Percentiles rank a stretch among this genome's conserved stretches.
phyloP scores from a whole-genome alignment of 2,329 filamentous ascomycete genomes.

The Dactylellina drechsleri region DNA sequence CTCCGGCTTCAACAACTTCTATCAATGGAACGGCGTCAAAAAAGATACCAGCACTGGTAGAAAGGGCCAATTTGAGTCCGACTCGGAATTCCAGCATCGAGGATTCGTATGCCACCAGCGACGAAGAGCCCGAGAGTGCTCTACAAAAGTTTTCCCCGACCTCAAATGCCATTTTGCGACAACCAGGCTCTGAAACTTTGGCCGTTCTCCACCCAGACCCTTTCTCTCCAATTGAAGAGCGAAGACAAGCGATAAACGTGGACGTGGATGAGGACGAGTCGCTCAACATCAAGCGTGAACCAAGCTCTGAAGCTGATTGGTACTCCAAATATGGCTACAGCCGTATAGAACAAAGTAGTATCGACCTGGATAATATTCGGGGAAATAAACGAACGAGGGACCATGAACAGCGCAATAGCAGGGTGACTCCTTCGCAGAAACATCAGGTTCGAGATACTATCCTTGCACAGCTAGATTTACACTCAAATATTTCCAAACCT shows the following conservation, averaged over 20 bases:
- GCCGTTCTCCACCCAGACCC: constrained; percentile 33
- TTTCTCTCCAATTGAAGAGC: constrained; percentile 15
- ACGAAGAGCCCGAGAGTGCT: constrained; percentile 45
- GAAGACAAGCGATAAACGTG: not conserved
- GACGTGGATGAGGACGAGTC: not conserved
- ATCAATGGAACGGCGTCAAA: not conserved
- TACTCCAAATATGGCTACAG: constrained; percentile 48
- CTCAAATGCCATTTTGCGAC: constrained; percentile 33
- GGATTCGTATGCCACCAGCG: constrained; percentile 18
- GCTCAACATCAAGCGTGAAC: constrained; percentile 25
- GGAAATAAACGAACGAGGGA: not conserved
- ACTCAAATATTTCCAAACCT: not conserved
- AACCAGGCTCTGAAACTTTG: constrained; percentile 37
- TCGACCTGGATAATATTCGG: constrained; percentile 41
- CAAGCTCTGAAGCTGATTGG: constrained; percentile 25
- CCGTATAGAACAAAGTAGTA: constrained; percentile 23
- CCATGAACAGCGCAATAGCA: no score
- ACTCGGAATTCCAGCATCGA: not conserved
- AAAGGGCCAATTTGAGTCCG: not conserved
- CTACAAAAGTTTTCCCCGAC: constrained; percentile 45
- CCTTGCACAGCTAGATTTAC: not conserved
- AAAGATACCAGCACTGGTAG: not conserved
- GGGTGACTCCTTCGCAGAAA: not conserved
- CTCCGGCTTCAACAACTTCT: constrained; percentile 2
- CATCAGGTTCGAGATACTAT: not conserved